Evolutionary conservation across 352 stramenopile species (phyloP).

Genomic region (Detonula confervacea): DNA sequence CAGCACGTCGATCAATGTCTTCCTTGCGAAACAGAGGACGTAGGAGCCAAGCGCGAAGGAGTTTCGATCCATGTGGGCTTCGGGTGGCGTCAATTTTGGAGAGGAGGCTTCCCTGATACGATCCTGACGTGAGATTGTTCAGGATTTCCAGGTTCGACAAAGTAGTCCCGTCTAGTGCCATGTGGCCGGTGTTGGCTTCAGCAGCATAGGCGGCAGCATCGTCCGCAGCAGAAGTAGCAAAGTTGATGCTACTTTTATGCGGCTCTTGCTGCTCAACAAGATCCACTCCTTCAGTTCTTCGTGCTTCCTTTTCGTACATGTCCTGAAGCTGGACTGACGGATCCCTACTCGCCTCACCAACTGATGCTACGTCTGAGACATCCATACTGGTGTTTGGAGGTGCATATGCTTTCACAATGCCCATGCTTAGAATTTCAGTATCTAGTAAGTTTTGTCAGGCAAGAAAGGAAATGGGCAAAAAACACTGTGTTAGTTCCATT

Average conservation of each 20-base stretch:
- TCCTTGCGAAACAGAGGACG: conserved; percentile 93
- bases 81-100: conserved; percentile 88
- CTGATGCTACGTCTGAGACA: not conserved
- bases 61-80: conserved; percentile 93
- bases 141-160: conserved; percentile 96
- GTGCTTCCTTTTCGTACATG: conserved; percentile 41
- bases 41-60: conserved; percentile 97
- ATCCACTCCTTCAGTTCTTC: conserved; percentile 32
- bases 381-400: conserved; percentile 67
- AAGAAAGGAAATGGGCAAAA: conserved; percentile 23
- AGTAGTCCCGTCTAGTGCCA: conserved; percentile 96
- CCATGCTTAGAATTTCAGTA: conserved; percentile 88
- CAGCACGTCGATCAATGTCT: conserved; percentile 94
- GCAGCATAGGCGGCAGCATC: conserved; percentile 23
- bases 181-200: conserved; percentile 80
- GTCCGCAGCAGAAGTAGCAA: conserved; percentile 9
- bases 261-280: conserved; percentile 23
- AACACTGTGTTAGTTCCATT: conserved; percentile 55
- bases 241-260: conserved; percentile 9
- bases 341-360: conserved; percentile 8
- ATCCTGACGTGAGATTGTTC: conserved; percentile 81
- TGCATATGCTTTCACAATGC: conserved; percentile 87
- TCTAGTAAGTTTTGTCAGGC: conserved; percentile 51
- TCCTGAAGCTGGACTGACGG: conserved; percentile 27
- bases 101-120: conserved; percentile 91